Conservation (phyloP, 176 grass and related monocot species). For the Carex pumila region DNA sequence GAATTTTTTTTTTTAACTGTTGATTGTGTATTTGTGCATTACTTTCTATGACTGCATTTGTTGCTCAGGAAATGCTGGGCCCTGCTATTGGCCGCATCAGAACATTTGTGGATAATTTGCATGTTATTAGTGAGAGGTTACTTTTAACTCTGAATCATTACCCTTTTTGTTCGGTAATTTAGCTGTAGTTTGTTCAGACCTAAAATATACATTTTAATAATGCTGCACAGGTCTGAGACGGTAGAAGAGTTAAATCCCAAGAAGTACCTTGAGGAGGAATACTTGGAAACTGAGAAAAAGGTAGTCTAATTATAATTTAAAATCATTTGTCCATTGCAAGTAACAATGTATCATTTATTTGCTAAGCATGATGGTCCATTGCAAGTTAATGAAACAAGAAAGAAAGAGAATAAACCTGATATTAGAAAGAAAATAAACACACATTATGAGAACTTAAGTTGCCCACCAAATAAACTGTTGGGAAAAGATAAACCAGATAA, state of each 20-base stretch:
- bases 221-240: slow-evolving; percentile 13
- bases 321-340: background rate
- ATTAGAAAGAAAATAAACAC: background rate
- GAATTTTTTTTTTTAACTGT: background rate
- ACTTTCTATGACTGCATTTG: background rate
- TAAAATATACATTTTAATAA: background rate
- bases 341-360: background rate
- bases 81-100: slow-evolving; percentile 63
- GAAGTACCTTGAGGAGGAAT: slow-evolving; percentile 83
- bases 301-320: slow-evolving; percentile 22
- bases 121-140: slow-evolving; percentile 54
- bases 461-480: background rate
- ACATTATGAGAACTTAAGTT: background rate
- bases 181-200: background rate
- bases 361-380: background rate
- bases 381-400: background rate
- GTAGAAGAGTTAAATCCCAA: slow-evolving; percentile 65
- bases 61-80: slow-evolving; percentile 62
- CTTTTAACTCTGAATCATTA: background rate
- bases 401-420: background rate
- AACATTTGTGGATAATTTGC: slow-evolving; percentile 74
- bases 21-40: background rate
- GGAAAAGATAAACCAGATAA: background rate
- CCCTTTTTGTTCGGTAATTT: background rate
- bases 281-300: slow-evolving; percentile 95